Percentiles rank a stretch among this genome's conserved stretches.
Conservation (phyloP, 768 basidiomycete genomes). For the Kwoniella mangroviensis region DNA sequence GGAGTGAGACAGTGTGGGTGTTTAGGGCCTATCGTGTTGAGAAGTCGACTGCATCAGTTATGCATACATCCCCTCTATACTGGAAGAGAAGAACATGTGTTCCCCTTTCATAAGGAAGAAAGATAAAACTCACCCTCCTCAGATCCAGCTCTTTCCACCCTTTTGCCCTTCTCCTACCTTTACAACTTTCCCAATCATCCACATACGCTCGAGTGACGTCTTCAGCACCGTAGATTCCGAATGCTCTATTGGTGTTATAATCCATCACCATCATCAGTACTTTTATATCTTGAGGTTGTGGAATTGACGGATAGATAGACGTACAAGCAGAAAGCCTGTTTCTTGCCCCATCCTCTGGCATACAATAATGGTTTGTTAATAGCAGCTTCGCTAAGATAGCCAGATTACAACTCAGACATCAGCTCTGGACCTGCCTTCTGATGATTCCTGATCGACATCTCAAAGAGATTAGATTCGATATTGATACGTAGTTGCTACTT, state of each 20-base stretch:
- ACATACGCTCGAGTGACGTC: conserved; percentile 54
- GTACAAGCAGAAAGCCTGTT: conserved; percentile 58
- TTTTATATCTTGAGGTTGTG: background rate
- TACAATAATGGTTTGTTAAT: conserved; percentile 59
- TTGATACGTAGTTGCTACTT: background rate
- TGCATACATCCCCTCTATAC: too few species aligned
- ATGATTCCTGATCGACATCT: background rate
- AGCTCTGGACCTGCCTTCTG: background rate
- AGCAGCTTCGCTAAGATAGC: conserved; percentile 51
- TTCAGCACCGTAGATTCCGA: conserved; percentile 43
- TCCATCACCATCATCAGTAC: background rate
- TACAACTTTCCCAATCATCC: conserved; percentile 42
- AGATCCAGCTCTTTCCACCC: conserved; percentile 48
- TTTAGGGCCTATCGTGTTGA: conserved; percentile 34
- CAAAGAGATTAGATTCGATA: background rate
- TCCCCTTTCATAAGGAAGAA: background rate
- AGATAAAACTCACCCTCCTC: conserved; percentile 33
- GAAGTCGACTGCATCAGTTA: too few species aligned
- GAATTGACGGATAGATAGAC: conserved; percentile 36
- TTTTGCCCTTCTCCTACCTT: conserved; percentile 24
- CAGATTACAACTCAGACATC: background rate
- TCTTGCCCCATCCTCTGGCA: conserved; percentile 60
- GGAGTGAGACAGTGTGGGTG: conserved; percentile 42
- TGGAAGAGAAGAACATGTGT: too few species aligned
- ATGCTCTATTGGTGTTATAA: conserved; percentile 30